These are phyloP conservation scores for Ophidiomyces ophidiicola DNA, from an alignment of 2,329 filamentous ascomycete species.

Conservation along the genomic window DNA sequence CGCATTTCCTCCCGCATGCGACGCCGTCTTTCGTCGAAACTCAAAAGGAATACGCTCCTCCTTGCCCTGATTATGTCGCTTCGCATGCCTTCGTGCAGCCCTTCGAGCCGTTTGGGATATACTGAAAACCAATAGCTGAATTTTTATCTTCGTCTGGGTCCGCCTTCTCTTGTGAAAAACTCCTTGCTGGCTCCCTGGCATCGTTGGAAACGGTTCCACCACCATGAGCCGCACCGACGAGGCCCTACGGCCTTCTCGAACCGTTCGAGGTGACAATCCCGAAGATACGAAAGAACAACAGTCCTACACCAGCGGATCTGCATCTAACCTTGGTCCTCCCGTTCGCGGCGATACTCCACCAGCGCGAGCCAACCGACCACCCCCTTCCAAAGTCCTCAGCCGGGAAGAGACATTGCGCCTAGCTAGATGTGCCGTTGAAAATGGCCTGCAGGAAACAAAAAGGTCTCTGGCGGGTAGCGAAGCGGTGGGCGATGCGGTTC, in stretches of 20 bases:
- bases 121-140: conserved; percentile 3
- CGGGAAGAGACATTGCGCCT: conserved; percentile 37
- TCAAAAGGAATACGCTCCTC: not conserved
- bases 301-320: conserved; percentile 19
- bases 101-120: conserved; percentile 10
- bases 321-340: conserved; percentile 21
- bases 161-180: conserved; percentile 8
- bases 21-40: not conserved
- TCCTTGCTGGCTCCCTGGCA: conserved; percentile 9
- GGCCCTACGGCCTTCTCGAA: conserved; percentile 24
- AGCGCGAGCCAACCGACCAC: conserved; percentile 19
- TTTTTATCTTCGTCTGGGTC: conserved; percentile 1
- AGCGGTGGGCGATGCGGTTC: conserved; percentile 35
- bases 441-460: conserved; percentile 37
- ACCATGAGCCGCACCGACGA: conserved; percentile 31
- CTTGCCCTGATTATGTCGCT: conserved; percentile 13
- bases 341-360: conserved; percentile 22
- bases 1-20: not conserved
- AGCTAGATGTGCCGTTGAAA: conserved; percentile 35
- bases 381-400: conserved; percentile 24
- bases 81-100: conserved; percentile 4
- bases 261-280: conserved; percentile 21
- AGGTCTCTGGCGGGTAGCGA: conserved; percentile 37
- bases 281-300: conserved; percentile 25
- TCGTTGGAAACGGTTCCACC: conserved; percentile 20